Conservation (phyloP, 352 stramenopile species). For the Phytophthora sojae region DNA sequence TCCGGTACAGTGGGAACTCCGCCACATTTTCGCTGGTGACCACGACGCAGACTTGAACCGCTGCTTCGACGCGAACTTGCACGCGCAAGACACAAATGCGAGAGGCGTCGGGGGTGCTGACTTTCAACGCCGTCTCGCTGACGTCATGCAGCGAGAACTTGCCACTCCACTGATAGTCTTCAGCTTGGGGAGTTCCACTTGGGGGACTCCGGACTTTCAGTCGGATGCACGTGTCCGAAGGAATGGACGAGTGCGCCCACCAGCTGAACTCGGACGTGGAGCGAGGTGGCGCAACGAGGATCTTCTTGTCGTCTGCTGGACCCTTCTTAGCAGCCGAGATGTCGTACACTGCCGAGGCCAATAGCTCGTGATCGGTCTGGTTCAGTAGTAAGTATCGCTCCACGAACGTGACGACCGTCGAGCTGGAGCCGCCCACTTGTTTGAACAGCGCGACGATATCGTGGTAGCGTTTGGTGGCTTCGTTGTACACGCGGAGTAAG, state of each 20-base stretch:
- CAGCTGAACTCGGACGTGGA: constrained; percentile 76
- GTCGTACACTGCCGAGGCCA: constrained; percentile 56
- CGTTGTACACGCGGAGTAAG: constrained; percentile 75
- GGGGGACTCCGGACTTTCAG: constrained; percentile 58
- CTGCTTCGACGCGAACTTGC: constrained; percentile 79
- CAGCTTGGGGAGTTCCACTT: background rate
- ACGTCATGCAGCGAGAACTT: constrained; percentile 87
- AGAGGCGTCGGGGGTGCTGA: constrained; percentile 85
- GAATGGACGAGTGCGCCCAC: constrained; percentile 54
- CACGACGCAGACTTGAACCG: constrained; percentile 78
- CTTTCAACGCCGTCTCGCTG: constrained; percentile 84
- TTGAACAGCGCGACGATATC: constrained; percentile 80
- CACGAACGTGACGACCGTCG: constrained; percentile 83
- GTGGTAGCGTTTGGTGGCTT: constrained; percentile 74
- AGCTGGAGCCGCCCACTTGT: constrained; percentile 63
- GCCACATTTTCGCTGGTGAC: constrained; percentile 74
- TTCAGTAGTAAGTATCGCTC: constrained; percentile 86
- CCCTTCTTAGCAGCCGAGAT: constrained; percentile 35
- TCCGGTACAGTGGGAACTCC: constrained; percentile 74
- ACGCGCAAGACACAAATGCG: constrained; percentile 82
- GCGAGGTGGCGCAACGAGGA: constrained; percentile 41
- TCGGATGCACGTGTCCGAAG: constrained; percentile 69
- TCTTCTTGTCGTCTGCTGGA: constrained; percentile 29
- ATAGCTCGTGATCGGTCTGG: constrained; percentile 65
- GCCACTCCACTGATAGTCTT: constrained; percentile 77